phyloP scores from a whole-genome alignment of 192 early-diverging fungal species.

The Entomortierella beljakovae region DNA sequence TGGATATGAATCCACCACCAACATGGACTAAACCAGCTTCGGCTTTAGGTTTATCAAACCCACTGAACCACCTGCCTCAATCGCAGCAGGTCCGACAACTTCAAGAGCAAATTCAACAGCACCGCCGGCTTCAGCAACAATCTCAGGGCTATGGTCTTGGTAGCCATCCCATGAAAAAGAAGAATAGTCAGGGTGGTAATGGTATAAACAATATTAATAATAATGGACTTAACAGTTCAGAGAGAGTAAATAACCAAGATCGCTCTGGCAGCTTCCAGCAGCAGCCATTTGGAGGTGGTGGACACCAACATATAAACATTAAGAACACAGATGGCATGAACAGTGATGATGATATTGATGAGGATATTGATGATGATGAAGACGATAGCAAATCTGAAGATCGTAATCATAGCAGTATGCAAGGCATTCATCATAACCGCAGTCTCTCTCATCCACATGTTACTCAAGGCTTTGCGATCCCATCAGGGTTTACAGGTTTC shows the following conservation, averaged over 20 bases:
- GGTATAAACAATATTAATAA: background rate
- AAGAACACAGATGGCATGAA: conserved; percentile 37
- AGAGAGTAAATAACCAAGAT: conserved; percentile 9
- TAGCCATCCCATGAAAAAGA: conserved; percentile 23
- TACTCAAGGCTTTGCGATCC: conserved; percentile 41
- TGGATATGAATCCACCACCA: conserved; percentile 47
- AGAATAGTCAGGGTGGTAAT: background rate
- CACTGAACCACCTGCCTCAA: conserved; percentile 36
- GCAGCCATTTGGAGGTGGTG: conserved; percentile 20
- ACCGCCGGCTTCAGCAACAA: conserved; percentile 41
- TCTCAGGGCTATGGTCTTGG: conserved; percentile 36
- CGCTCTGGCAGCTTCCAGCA: conserved; percentile 16
- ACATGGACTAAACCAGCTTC: conserved; percentile 43
- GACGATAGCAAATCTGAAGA: conserved; percentile 10
- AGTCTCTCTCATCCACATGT: conserved; percentile 41
- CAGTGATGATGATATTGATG: conserved; percentile 41
- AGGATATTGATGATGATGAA: conserved; percentile 19
- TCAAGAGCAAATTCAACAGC: conserved; percentile 50
- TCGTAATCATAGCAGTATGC: conserved; percentile 3
- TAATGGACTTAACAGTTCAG: background rate
- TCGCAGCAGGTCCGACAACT: conserved; percentile 43
- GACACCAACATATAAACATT: conserved; percentile 49
- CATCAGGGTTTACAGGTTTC: conserved; percentile 29
- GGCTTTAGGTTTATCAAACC: conserved; percentile 36
- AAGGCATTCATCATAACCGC: conserved; percentile 34